Evolutionary conservation across 805 yeast species (phyloP).

Genomic region (Starmerella tilneyi): DNA sequence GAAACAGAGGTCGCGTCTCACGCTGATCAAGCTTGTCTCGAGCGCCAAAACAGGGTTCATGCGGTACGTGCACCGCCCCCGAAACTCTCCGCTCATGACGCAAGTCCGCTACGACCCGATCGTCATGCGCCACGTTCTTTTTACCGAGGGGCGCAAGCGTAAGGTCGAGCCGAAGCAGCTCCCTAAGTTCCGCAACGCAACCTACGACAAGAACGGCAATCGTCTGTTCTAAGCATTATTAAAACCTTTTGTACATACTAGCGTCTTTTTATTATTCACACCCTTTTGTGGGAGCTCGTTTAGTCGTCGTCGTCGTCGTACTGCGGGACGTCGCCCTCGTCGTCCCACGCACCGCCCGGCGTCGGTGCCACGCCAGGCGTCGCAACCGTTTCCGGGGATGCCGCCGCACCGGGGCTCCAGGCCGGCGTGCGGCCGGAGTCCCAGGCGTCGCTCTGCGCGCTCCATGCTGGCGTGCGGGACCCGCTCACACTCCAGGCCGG

Average conservation of each 20-base stretch:
- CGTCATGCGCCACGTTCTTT: conserved; percentile 78
- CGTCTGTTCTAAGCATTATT: not conserved
- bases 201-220: conserved; percentile 12
- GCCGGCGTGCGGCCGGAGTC: conserved; percentile 27
- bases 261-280: not conserved
- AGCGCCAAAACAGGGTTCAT: conserved; percentile 84
- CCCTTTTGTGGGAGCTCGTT: too few relatives aligned
- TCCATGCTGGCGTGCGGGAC: conserved; percentile 32
- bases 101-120: conserved; percentile 82
- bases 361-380: conserved; percentile 27
- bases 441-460: conserved; percentile 29
- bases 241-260: not conserved
- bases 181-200: conserved; percentile 25
- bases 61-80: conserved; percentile 68
- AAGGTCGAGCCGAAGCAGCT: conserved; percentile 38
- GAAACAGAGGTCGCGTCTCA: conserved; percentile 62
- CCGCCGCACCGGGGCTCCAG: conserved; percentile 14
- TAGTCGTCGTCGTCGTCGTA: conserved; percentile 30
- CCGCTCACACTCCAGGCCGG: conserved; percentile 44
- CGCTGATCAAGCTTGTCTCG: conserved; percentile 76
- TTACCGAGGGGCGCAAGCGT: conserved; percentile 80
- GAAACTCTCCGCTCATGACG: conserved; percentile 67
- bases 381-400: conserved; percentile 22
- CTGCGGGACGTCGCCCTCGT: conserved; percentile 30
- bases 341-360: conserved; percentile 29